Evolutionary conservation across 768 basidiomycete species (phyloP), one percentile per base, ranked within the genome.

Genomic region (Exsudoporus frostii): DNA sequence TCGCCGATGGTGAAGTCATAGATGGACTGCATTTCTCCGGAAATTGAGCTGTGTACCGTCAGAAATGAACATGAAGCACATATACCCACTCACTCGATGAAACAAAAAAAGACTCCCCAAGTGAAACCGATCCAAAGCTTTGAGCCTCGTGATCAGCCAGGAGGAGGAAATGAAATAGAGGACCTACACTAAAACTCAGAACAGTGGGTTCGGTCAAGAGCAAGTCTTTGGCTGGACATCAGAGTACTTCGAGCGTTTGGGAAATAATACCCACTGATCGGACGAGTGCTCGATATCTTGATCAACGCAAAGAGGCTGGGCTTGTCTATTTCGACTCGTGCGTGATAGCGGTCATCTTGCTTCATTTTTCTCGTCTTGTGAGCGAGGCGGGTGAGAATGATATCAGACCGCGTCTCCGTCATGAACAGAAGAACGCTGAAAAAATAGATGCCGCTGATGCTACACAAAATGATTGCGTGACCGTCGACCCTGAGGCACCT

Each of bases 31-130:
- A 90, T 86, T 34, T 83, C 78, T 10, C 74, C 78, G 8, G 77
- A 69, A 43, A 86, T 75, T 0, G 84, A 84, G 48, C 84, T 83
- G 59, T 6, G 8, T 11, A 14, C 3, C 2, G 5, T 69, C 47
- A 55, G 37, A 49, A 34, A 24, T 40, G 45, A 44, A 29, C 4
- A 15, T 19, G 24, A 24, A 5, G 29, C 27, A 40, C 34, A 32
- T 38, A 53, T n/a, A 24, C 11, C 9, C 42, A 46, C 72, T 30
- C 60, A 85, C 83, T 81, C 80, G 29, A 88, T 74, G 63, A 90
- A 71, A 49, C 81, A 83, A 61, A 81, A 92, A 20, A 85, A 66
- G 6, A 90, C 79, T 0, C 90, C 90, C 89, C 90, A 92, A 0
- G 80, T 78, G 53, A 92, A 83, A 47, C 84, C 83, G 29, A 84